phyloP scores from a whole-genome alignment of 2,329 filamentous ascomycete genomes.

The Diaporthe sp. region DNA sequence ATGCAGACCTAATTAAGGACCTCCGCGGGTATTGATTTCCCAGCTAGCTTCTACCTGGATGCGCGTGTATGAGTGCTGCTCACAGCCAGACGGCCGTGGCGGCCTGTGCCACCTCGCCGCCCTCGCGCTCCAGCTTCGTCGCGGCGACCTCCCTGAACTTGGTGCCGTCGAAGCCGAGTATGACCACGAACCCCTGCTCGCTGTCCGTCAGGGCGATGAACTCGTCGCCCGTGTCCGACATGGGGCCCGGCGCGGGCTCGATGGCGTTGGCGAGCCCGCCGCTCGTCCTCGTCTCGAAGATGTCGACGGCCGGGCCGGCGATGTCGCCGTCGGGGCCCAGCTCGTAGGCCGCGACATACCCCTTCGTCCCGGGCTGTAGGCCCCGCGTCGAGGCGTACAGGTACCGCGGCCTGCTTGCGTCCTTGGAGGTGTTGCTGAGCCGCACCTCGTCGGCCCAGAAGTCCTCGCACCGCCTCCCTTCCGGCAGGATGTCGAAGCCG shows the following conservation, averaged over 20 bases:
- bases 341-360: constrained; percentile 42
- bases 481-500: constrained; percentile 39
- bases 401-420: constrained; percentile 30
- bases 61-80: constrained; percentile 46
- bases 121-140: constrained; percentile 17
- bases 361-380: constrained; percentile 38
- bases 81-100: constrained; percentile 50
- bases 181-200: constrained; percentile 39
- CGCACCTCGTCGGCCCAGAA: constrained; percentile 45
- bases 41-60: constrained; percentile 45
- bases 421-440: constrained; percentile 29
- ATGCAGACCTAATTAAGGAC: neutral
- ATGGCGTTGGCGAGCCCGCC: constrained; percentile 44
- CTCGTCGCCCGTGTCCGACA: constrained; percentile 35
- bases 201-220: constrained; percentile 43
- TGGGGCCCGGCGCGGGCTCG: constrained; percentile 42
- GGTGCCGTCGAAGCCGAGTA: constrained; percentile 45
- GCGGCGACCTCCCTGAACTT: constrained; percentile 36
- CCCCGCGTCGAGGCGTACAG: constrained; percentile 43
- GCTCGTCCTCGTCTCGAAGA: constrained; percentile 43
- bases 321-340: constrained; percentile 39
- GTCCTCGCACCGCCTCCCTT: constrained; percentile 1
- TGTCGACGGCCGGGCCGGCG: constrained; percentile 35
- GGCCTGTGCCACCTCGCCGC: constrained; percentile 31
- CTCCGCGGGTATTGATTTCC: constrained; percentile 5